Percentiles rank a stretch among this genome's conserved stretches.
These are phyloP conservation scores for Baudoinia panamericana DNA, from an alignment of 495 filamentous ascomycete genomes.

Conservation along the genomic window DNA sequence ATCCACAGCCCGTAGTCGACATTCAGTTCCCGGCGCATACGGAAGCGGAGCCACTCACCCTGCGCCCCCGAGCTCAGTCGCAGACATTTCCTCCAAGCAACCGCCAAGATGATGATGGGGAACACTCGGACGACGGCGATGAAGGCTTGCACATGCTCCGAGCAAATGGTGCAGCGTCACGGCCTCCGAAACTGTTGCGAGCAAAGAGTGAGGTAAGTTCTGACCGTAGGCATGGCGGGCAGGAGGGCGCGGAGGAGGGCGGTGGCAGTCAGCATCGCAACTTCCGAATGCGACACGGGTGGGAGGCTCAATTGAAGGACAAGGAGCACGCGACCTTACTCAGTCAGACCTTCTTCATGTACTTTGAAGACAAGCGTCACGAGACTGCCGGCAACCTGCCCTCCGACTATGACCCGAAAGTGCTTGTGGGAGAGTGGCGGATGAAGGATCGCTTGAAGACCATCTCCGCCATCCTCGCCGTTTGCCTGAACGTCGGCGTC, in stretches of 20 bases:
- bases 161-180: not conserved
- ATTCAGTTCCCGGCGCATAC: conserved; percentile 1
- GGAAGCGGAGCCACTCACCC: not conserved
- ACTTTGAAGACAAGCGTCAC: conserved; percentile 93
- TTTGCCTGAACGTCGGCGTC: conserved; percentile 95
- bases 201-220: conserved; percentile 2
- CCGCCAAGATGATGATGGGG: not conserved
- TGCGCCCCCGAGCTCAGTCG: no score
- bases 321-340: conserved; percentile 42
- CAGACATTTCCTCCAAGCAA: no score
- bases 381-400: conserved; percentile 75
- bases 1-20: conserved; percentile 12
- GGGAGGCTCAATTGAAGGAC: conserved; percentile 48
- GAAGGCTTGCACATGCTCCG: conserved; percentile 14
- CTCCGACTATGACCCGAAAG: conserved; percentile 41
- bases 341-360: conserved; percentile 87
- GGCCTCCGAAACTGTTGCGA: not conserved
- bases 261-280: conserved; percentile 2
- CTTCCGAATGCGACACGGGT: conserved; percentile 45
- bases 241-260: conserved; percentile 35
- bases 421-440: conserved; percentile 78
- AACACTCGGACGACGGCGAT: conserved; percentile 15
- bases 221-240: conserved; percentile 25
- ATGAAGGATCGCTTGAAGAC: conserved; percentile 96
- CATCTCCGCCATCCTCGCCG: conserved; percentile 80